Evolutionary conservation across 495 filamentous ascomycete species (phyloP).

Genomic region (Thozetella sp.): DNA sequence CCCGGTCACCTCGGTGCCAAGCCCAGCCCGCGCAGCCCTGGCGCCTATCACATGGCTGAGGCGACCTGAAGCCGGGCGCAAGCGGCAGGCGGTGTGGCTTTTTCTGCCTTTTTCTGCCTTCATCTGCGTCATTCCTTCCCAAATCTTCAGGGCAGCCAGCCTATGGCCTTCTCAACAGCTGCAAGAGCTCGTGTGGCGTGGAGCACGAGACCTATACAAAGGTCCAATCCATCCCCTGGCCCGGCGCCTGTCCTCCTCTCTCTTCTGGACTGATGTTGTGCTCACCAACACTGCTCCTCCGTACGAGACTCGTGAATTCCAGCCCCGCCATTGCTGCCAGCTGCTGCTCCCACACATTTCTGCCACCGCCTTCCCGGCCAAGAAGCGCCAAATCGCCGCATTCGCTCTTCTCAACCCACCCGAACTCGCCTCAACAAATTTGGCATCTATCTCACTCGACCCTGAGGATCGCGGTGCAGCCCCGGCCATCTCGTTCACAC

Average conservation of each 20-base stretch:
- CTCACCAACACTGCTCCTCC: not conserved
- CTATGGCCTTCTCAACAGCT: not conserved
- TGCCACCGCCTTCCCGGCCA: not conserved
- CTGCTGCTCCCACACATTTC: not conserved
- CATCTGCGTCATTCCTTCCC: not conserved
- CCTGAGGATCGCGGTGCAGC: not conserved
- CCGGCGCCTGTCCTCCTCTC: not conserved
- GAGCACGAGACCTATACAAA: not conserved
- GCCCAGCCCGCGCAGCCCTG: not conserved
- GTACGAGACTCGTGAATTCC: not conserved
- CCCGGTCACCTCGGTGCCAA: constrained; percentile 2
- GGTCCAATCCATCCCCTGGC: not conserved
- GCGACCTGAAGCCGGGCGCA: too few relatives aligned
- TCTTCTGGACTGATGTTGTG: not conserved
- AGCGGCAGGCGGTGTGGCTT: not conserved
- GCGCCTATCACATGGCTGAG: not conserved
- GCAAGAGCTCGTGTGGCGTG: not conserved
- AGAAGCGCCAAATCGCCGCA: not conserved
- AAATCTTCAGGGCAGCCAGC: too few relatives aligned
- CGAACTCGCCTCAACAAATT: not conserved
- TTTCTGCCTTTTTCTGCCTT: too few relatives aligned
- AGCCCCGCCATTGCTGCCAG: not conserved
- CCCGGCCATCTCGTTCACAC: not conserved
- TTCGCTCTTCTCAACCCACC: not conserved
- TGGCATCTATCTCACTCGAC: not conserved